phyloP scores from a whole-genome alignment of 768 basidiomycete species.

The Chalciporus pseudorubinellus region DNA sequence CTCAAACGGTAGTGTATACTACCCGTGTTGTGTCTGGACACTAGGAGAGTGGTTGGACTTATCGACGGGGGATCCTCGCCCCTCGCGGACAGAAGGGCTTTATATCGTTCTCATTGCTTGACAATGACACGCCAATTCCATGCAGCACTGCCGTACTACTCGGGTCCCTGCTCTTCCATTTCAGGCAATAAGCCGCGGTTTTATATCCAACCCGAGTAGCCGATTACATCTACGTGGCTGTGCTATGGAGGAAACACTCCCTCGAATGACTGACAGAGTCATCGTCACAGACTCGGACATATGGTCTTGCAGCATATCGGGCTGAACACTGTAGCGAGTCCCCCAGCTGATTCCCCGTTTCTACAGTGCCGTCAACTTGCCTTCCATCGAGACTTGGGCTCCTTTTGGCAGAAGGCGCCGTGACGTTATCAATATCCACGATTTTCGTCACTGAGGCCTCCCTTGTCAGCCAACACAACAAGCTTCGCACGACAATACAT shows the following conservation, averaged over 20 bases:
- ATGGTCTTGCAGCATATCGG: too few relatives aligned
- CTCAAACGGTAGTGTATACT: too few relatives aligned
- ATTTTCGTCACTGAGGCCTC: conserved; percentile 4
- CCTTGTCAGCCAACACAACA: not conserved
- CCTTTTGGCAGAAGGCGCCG: not conserved
- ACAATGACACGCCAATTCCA: not conserved
- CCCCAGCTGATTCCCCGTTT: not conserved
- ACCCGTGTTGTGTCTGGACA: too few relatives aligned
- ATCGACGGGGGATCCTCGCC: conserved; percentile 3
- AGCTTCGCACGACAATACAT: not conserved
- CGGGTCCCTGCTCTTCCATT: conserved; percentile 9
- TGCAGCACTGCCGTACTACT: conserved; percentile 1
- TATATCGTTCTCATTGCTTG: conserved; percentile 10
- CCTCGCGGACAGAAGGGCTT: not conserved
- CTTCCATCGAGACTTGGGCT: not conserved
- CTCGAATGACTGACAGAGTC: too few relatives aligned
- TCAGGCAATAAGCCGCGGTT: not conserved
- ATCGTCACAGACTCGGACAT: too few relatives aligned
- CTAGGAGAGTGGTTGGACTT: not conserved
- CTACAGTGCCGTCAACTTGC: not conserved
- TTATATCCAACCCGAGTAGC: conserved; percentile 5
- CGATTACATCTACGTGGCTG: not conserved
- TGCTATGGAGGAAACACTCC: not conserved
- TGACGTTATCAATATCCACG: not conserved
- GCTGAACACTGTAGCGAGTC: not conserved